Evolutionary conservation across 1,284 basidiomycete genomes (phyloP).

Genomic region (Boletus holoroseus): DNA sequence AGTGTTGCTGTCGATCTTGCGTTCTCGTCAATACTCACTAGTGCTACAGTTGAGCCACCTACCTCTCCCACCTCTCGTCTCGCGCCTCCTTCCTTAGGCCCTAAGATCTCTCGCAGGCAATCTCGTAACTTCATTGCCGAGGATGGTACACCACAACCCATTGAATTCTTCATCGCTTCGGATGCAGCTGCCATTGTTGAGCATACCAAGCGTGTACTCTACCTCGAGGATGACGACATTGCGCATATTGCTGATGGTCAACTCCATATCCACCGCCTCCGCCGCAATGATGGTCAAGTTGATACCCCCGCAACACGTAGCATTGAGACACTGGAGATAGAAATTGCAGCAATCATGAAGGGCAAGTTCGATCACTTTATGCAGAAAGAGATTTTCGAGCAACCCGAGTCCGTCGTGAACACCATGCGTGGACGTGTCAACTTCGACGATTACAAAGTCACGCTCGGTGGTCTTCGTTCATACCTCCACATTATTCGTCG

Average conservation of each 20-base stretch:
- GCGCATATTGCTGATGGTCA: conserved; percentile 97
- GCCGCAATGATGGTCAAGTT: conserved; percentile 68
- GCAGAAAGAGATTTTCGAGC: conserved; percentile 99
- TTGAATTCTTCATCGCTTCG: conserved; percentile 99
- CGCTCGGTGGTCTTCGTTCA: conserved; percentile 90
- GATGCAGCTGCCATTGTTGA: conserved; percentile 96
- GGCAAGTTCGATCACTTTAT: conserved; percentile 99
- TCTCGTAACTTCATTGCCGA: conserved; percentile 98
- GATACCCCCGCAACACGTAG: conserved; percentile 75
- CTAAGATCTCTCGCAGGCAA: conserved; percentile 91
- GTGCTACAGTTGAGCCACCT: conserved; percentile 44
- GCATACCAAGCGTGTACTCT: conserved; percentile 98
- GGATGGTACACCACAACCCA: conserved; percentile 96
- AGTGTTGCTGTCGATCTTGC: conserved; percentile 30
- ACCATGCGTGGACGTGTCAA: conserved; percentile 99
- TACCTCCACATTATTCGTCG: conserved; percentile 96
- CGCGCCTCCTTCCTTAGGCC: conserved; percentile 65
- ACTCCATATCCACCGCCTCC: conserved; percentile 97
- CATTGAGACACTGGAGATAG: conserved; percentile 98
- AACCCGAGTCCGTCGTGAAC: conserved; percentile 99
- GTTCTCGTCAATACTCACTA: conserved; percentile 14
- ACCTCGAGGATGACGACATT: conserved; percentile 99
- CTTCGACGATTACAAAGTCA: conserved; percentile 91
- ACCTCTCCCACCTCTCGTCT: conserved; percentile 59
- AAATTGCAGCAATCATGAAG: conserved; percentile 99